A percentile compares a stretch with the other conserved stretches of the same genome.
These are phyloP conservation scores for Auriculariales sp. DNA, from an alignment of 768 basidiomycete genomes.

Conservation along the genomic window DNA sequence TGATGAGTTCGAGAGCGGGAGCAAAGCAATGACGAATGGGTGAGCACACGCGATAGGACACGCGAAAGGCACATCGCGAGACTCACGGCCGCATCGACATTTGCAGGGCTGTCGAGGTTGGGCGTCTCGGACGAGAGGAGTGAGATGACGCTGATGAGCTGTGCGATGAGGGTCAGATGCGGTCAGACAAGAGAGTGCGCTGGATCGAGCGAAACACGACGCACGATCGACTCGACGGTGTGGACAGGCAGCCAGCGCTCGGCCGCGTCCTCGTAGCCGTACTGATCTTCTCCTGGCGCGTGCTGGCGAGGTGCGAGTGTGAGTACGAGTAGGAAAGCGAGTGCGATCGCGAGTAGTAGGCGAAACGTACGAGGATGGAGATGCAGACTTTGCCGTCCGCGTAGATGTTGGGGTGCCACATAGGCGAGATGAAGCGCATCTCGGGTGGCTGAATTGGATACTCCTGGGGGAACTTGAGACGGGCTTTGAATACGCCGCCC, in stretches of 20 bases:
- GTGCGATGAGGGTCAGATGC: no score
- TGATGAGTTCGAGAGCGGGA: neutral
- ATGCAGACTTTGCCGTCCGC: slow-evolving; percentile 87
- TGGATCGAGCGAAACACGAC: slow-evolving; percentile 9
- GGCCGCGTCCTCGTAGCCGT: slow-evolving; percentile 86
- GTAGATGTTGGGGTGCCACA: slow-evolving; percentile 99
- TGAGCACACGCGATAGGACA: neutral
- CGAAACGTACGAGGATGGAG: slow-evolving; percentile 65
- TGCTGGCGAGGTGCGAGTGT: slow-evolving; percentile 48
- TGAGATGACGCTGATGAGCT: slow-evolving; percentile 95
- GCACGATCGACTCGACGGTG: slow-evolving; percentile 88
- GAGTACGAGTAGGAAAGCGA: slow-evolving; percentile 4
- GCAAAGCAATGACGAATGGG: neutral
- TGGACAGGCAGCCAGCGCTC: slow-evolving; percentile 98
- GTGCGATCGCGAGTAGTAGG: no score
- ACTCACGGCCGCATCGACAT: slow-evolving; percentile 74
- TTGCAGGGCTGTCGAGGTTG: slow-evolving; percentile 87
- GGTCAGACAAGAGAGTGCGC: neutral
- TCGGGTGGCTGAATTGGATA: slow-evolving; percentile 86
- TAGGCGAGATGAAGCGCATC: slow-evolving; percentile 88
- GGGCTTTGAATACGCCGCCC: slow-evolving; percentile 90
- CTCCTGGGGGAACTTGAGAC: slow-evolving; percentile 77
- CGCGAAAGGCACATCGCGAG: neutral
- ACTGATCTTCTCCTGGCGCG: slow-evolving; percentile 91
- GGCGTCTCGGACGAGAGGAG: slow-evolving; percentile 85